Evolutionary conservation across 345 rosid genomes (phyloP).

Genomic region (Dipteronia sinensis): DNA sequence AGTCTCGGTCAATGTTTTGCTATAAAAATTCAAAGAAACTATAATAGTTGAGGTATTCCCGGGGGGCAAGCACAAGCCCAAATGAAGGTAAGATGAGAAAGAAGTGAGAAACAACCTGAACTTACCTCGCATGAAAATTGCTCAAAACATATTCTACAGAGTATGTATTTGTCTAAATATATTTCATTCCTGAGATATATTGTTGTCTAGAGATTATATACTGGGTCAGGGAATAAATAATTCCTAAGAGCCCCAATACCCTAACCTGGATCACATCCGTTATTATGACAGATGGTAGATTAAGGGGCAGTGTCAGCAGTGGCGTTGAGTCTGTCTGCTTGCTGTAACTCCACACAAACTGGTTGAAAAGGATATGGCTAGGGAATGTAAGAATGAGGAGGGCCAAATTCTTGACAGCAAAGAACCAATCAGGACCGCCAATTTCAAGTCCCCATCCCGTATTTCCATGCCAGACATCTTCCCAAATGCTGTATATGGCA

Average conservation of each 20-base stretch:
- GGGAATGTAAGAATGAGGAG: slow-evolving; percentile 86
- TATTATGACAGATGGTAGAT: slow-evolving; percentile 83
- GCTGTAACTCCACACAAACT: slow-evolving; percentile 83
- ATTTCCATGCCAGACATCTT: slow-evolving; percentile 91
- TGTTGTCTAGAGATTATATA: slow-evolving; percentile 95
- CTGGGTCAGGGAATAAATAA: slow-evolving; percentile 75
- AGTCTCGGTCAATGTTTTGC: slow-evolving; percentile 14
- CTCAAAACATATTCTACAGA: slow-evolving; percentile 40
- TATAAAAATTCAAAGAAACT: slow-evolving; percentile 16
- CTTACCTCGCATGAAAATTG: slow-evolving; percentile 41
- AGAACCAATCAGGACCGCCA: slow-evolving; percentile 95
- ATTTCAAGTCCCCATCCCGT: slow-evolving; percentile 87
- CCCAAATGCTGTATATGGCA: slow-evolving; percentile 69
- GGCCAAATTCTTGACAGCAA: slow-evolving; percentile 87
- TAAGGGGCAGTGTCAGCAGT: slow-evolving; percentile 80
- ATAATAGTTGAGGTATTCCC: slow-evolving; percentile 11
- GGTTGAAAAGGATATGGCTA: slow-evolving; percentile 87
- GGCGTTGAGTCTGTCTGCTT: slow-evolving; percentile 68
- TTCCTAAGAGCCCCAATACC: slow-evolving; percentile 80
- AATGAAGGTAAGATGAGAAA: slow-evolving; percentile 3
- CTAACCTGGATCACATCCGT: slow-evolving; percentile 82
- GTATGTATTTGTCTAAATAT: slow-evolving; percentile 57
- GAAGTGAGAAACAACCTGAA: slow-evolving; percentile 22
- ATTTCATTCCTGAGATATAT: slow-evolving; percentile 84
- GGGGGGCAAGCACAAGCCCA: slow-evolving; percentile 13